Evolutionary conservation across 2,329 filamentous ascomycete species (phyloP).

Genomic region (Botrytis aclada): DNA sequence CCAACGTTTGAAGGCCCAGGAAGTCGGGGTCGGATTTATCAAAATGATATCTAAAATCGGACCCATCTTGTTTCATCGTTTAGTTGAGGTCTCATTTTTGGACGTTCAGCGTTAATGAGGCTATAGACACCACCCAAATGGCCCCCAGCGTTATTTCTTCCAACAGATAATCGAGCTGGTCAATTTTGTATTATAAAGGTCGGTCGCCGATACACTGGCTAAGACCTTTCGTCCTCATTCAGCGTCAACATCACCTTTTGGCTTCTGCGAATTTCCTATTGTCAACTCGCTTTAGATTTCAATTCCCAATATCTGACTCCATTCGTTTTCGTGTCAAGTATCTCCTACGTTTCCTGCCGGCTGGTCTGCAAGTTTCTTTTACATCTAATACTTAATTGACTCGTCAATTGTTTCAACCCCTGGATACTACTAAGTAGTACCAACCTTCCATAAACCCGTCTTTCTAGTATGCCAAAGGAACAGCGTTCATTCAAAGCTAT

Average conservation of each 20-base stretch:
- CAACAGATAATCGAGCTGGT: conserved; percentile 18
- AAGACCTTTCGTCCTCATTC: conserved; percentile 20
- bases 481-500: not conserved
- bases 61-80: conserved; percentile 20
- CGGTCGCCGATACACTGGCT: conserved; percentile 19
- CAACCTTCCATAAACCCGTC: not conserved
- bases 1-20: conserved; percentile 1
- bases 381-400: conserved; percentile 13
- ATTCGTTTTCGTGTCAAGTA: conserved; percentile 19
- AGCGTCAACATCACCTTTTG: conserved; percentile 8
- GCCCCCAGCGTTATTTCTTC: conserved; percentile 15
- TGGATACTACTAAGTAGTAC: not conserved
- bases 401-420: conserved; percentile 9
- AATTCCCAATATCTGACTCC: conserved; percentile 6
- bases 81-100: conserved; percentile 19
- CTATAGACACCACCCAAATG: conserved; percentile 16
- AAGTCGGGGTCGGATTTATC: conserved; percentile 17
- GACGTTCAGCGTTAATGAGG: conserved; percentile 19
- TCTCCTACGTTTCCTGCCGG: conserved; percentile 11
- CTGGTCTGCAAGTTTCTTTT: conserved; percentile 10
- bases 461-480: conserved; percentile 19
- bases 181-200: conserved; percentile 21
- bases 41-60: conserved; percentile 14
- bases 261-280: conserved; percentile 13
- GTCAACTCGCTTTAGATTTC: conserved; percentile 16